Conservation (phyloP, 73 alveolate species). For the Stentor coeruleus region DNA sequence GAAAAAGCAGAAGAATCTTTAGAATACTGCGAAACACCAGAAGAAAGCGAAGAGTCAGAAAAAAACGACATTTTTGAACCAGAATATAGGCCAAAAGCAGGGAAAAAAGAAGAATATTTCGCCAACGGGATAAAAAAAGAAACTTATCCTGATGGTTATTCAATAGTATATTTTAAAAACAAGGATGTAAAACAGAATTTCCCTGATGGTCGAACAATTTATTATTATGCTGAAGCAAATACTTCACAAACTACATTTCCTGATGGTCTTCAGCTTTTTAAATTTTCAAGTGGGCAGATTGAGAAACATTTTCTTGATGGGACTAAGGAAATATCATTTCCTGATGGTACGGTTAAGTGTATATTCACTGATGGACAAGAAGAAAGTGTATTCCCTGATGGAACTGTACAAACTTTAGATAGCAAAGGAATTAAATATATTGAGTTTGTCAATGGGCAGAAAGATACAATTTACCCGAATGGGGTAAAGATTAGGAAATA, state of each 20-base stretch:
- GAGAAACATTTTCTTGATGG: conserved; percentile 86
- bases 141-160: conserved; percentile 49
- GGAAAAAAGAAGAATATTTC: conserved; percentile 26
- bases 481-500: too few relatives aligned
- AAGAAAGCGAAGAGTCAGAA: too few relatives aligned
- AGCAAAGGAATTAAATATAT: conserved; percentile 61
- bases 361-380: conserved; percentile 76
- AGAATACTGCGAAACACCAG: too few relatives aligned
- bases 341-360: conserved; percentile 79
- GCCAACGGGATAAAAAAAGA: conserved; percentile 47
- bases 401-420: conserved; percentile 66
- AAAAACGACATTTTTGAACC: too few relatives aligned
- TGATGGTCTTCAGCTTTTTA: conserved; percentile 73
- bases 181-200: conserved; percentile 72
- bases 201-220: conserved; percentile 70
- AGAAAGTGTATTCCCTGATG: conserved; percentile 78
- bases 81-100: too few relatives aligned
- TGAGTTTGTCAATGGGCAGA: background rate
- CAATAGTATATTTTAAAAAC: conserved; percentile 69
- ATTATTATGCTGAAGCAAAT: conserved; percentile 74
- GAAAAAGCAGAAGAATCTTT: too few relatives aligned
- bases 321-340: conserved; percentile 76
- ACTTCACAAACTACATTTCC: conserved; percentile 74
- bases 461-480: background rate
- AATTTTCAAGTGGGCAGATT: conserved; percentile 66